Evolutionary conservation across 116 monocot species (phyloP).

Genomic region (Phalaenopsis hybrid): DNA sequence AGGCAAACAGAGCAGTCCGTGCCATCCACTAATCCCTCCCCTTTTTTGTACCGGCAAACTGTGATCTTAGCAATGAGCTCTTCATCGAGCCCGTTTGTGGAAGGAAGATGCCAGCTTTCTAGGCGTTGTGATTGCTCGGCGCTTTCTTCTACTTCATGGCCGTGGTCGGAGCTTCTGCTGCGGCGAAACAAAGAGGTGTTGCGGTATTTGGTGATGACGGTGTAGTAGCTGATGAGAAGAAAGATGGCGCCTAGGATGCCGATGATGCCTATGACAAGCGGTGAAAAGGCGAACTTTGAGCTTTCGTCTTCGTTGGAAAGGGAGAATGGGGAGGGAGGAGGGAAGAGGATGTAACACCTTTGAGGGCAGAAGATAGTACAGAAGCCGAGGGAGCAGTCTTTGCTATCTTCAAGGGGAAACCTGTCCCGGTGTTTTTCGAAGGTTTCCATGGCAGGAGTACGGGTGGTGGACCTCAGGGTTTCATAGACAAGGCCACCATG

Average conservation of each 20-base stretch:
- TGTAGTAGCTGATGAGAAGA: conserved; percentile 43
- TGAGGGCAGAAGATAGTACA: conserved; percentile 23
- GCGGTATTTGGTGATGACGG: conserved; percentile 35
- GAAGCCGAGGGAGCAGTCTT: conserved; percentile 22
- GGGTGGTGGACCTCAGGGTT: background rate
- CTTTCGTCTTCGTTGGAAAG: background rate
- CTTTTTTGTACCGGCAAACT: conserved; percentile 47
- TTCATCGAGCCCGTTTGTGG: conserved; percentile 55
- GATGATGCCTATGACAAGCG: conserved; percentile 38
- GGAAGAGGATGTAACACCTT: conserved; percentile 16
- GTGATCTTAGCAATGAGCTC: conserved; percentile 50
- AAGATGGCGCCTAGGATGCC: conserved; percentile 35
- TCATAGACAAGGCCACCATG: background rate
- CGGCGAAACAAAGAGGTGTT: conserved; percentile 6
- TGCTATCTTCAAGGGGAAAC: conserved; percentile 9
- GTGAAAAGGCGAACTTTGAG: conserved; percentile 17
- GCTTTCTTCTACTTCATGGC: background rate
- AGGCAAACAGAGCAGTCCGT: conserved; percentile 80
- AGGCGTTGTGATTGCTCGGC: conserved; percentile 3
- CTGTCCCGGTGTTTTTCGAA: conserved; percentile 3
- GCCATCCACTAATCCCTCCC: conserved; percentile 40
- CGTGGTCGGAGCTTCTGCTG: background rate
- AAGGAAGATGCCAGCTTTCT: conserved; percentile 21
- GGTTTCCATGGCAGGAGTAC: background rate
- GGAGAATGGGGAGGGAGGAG: conserved; percentile 22